These are phyloP conservation scores for Millerozyma acaciae DNA, from an alignment of 805 yeast species.

Conservation along the genomic window DNA sequence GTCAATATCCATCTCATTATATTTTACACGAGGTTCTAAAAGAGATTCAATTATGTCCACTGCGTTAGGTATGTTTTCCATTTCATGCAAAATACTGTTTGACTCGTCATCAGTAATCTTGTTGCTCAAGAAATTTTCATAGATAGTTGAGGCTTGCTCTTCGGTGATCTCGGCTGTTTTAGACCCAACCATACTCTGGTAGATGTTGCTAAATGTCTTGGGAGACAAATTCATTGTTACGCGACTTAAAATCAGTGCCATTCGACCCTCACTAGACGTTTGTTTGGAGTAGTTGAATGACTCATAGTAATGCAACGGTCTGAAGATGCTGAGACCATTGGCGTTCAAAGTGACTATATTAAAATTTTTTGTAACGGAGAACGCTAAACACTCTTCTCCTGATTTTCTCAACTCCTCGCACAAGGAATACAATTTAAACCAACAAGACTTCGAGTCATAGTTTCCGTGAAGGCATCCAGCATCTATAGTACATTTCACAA, in stretches of 20 bases:
- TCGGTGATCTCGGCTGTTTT: conserved; percentile 9
- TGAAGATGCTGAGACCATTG: conserved; percentile 29
- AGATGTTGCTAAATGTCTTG: conserved; percentile 24
- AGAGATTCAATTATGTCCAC: conserved; percentile 20
- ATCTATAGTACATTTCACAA: conserved; percentile 23
- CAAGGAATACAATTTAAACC: conserved; percentile 67
- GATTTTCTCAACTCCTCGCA: conserved; percentile 67
- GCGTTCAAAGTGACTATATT: conserved; percentile 23
- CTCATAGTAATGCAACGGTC: conserved; percentile 33
- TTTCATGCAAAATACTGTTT: conserved; percentile 14
- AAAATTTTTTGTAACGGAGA: conserved; percentile 22
- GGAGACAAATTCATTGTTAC: conserved; percentile 25
- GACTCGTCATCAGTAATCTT: conserved; percentile 26
- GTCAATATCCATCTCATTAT: background rate
- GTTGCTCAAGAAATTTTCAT: conserved; percentile 16
- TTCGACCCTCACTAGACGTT: conserved; percentile 11
- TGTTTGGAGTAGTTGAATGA: conserved; percentile 9
- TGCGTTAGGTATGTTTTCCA: conserved; percentile 25
- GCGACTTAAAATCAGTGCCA: conserved; percentile 18
- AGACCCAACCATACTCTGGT: conserved; percentile 11
- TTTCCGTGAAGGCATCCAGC: conserved; percentile 19
- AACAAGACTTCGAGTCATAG: conserved; percentile 40
- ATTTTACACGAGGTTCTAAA: conserved; percentile 11
- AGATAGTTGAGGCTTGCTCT: conserved; percentile 19
- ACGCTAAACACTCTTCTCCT: conserved; percentile 55